A percentile compares a stretch with the other conserved stretches of the same genome.
Evolutionary conservation across 495 filamentous ascomycete genomes (phyloP).

Genomic region (Penicillium coffeae): DNA sequence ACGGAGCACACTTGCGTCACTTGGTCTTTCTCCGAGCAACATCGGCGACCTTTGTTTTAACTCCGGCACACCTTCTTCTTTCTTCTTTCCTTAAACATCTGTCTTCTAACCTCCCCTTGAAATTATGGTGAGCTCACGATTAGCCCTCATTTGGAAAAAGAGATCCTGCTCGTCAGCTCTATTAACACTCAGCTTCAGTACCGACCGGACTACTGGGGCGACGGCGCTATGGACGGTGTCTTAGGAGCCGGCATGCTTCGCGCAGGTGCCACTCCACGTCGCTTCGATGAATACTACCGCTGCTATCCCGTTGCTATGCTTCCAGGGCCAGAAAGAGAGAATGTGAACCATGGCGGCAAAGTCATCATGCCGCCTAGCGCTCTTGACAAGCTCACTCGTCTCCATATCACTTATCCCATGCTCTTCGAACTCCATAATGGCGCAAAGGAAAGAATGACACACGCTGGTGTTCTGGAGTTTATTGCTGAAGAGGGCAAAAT

Average conservation of each 20-base stretch:
- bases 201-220: slow-evolving; percentile 51
- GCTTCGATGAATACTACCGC: slow-evolving; percentile 96
- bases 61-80: slow-evolving; percentile 1
- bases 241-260: slow-evolving; percentile 40
- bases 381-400: slow-evolving; percentile 86
- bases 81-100: not conserved
- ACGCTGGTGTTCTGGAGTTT: slow-evolving; percentile 95
- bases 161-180: not conserved
- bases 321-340: slow-evolving; percentile 83
- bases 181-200: slow-evolving; percentile 32
- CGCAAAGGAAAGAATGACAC: slow-evolving; percentile 68
- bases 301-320: slow-evolving; percentile 94
- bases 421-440: slow-evolving; percentile 93
- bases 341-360: slow-evolving; percentile 94
- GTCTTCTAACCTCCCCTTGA: slow-evolving; percentile 1
- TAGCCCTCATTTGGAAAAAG: no score
- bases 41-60: not conserved
- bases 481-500: slow-evolving; percentile 96
- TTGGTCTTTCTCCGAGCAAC: slow-evolving; percentile 7
- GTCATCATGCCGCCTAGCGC: slow-evolving; percentile 93
- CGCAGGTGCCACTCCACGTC: slow-evolving; percentile 44
- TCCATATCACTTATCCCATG: slow-evolving; percentile 98
- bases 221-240: slow-evolving; percentile 54
- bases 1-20: slow-evolving; percentile 44
- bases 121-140: slow-evolving; percentile 28